These are phyloP conservation scores for Raddia distichophylla DNA, from an alignment of 176 grass and related monocot species.

Conservation along the genomic window DNA sequence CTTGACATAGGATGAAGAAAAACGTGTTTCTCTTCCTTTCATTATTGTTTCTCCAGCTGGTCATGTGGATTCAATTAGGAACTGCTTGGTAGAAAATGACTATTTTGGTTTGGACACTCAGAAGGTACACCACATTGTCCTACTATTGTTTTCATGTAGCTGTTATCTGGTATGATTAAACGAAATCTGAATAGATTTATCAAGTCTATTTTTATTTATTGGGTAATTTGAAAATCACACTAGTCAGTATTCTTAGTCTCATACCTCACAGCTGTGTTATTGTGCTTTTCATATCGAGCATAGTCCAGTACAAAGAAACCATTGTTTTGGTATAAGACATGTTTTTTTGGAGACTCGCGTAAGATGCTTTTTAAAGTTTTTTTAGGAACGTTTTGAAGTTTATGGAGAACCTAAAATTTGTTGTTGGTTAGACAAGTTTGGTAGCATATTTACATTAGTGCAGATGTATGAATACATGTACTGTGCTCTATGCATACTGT, in stretches of 20 bases:
- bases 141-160: not conserved
- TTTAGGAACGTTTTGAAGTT: not conserved
- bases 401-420: not conserved
- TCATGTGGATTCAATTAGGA: conserved; percentile 53
- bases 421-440: not conserved
- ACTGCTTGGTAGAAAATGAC: conserved; percentile 60
- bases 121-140: conserved; percentile 56
- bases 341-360: too few species aligned
- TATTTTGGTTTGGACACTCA: conserved; percentile 73
- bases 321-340: not conserved
- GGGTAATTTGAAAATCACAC: not conserved
- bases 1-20: conserved; percentile 57
- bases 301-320: not conserved
- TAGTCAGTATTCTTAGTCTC: not conserved
- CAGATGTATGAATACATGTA: not conserved
- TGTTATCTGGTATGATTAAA: not conserved
- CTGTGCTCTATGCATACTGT: not conserved
- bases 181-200: not conserved
- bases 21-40: conserved; percentile 41
- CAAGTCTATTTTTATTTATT: conserved; percentile 13
- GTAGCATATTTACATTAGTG: not conserved
- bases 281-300: not conserved
- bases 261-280: not conserved
- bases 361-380: not conserved
- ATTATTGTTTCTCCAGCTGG: conserved; percentile 59